A percentile compares a stretch with the other conserved stretches of the same genome.
Evolutionary conservation across 176 grass and related monocot species (phyloP).

Genomic region (Cocos nucifera): DNA sequence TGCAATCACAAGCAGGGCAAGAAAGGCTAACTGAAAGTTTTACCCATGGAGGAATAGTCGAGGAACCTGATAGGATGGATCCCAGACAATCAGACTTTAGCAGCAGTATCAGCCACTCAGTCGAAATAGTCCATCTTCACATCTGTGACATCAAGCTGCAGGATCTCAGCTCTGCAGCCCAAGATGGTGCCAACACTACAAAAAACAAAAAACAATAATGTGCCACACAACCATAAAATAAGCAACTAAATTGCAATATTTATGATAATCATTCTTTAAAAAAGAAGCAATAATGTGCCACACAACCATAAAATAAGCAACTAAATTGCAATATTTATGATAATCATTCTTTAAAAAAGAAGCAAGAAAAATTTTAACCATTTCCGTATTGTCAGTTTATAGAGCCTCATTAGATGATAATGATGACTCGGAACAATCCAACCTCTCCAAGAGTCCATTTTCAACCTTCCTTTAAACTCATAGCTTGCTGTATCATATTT

Average conservation of each 20-base stretch:
- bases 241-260: not conserved
- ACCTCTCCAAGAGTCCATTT: too few species aligned
- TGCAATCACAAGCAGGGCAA: too few species aligned
- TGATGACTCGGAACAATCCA: too few species aligned
- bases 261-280: not conserved
- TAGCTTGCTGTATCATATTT: too few species aligned
- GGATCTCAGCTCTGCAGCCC: conserved; percentile 70
- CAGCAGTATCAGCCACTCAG: conserved; percentile 4
- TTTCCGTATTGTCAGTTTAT: too few species aligned
- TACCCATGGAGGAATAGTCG: too few species aligned
- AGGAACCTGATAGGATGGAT: not conserved
- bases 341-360: not conserved
- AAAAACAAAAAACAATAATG: conserved; percentile 11
- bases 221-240: not conserved
- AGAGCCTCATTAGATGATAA: too few species aligned
- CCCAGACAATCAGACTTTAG: not conserved
- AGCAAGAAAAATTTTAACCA: too few species aligned
- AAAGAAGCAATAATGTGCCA: not conserved
- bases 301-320: not conserved
- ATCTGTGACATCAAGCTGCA: conserved; percentile 81
- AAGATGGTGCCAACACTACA: conserved; percentile 68
- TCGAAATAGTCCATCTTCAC: conserved; percentile 79
- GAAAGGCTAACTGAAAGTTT: too few species aligned
- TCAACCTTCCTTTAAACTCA: too few species aligned
- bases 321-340: not conserved